Evolutionary conservation across 2,329 filamentous ascomycete genomes (phyloP), one percentile per base, ranked within the genome.

Genomic region (Aspergillus hortae): DNA sequence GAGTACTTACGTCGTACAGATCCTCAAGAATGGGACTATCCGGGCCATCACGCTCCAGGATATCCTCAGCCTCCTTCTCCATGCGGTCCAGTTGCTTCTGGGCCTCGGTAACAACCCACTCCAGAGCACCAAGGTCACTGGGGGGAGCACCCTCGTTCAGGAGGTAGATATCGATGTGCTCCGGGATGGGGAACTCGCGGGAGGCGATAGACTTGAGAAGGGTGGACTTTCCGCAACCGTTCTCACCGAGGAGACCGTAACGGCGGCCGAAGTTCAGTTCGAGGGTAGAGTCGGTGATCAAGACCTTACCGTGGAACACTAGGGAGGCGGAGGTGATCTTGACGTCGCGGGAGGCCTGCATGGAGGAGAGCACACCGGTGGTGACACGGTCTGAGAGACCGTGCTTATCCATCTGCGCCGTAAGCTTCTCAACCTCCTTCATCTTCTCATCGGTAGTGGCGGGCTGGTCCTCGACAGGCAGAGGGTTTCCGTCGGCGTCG

Each of bases 141-240:
- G 90, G 88, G 56, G 92, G 91, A 44, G 94, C 94, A 77, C 94
- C 94, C 77, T 97, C 90, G 77, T 99, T 99, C 62, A 99, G 81
- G 43, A 99, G 86, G 78, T 99, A 99, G 75, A 99, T 95, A 75
- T 99, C 95, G 73, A 99, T 82, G 74, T 96, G 92, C 25, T 96
- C 89, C 55, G 94, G 95, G 69, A 99, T 89, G 58, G 94, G 95
- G 73, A 86, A 99, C 76, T 99, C 95, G 77, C 94, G 89, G 68
- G 86, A 87, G 65, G 88, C 87, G 71, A 99, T 96, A 61, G 94
- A 85, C 80, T 96, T 97, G 70, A 99, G 84, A 32, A 99, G 77
- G n/a, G 94, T 99, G 60, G 89, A 95, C 83, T 99, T 99, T 74
- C 94, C 94, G 76, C 94, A 99, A 61, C 94, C 94, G 87, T 99